Conservation (phyloP, 768 basidiomycete species). For the Tricholoma matsutake region DNA sequence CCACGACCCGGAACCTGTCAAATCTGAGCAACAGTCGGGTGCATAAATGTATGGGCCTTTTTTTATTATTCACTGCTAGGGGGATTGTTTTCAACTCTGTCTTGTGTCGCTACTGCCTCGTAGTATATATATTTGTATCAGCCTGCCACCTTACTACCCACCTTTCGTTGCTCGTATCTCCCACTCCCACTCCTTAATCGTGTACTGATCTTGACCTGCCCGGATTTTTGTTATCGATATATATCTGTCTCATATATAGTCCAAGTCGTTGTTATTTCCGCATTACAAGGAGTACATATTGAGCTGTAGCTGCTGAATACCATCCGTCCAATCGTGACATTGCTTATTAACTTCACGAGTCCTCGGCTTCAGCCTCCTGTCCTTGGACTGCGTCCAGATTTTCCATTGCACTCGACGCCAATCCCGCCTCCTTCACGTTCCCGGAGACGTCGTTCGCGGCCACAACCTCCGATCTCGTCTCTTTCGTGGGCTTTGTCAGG, state of each 20-base stretch:
- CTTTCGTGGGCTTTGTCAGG: constrained; percentile 44
- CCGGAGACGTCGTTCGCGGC: constrained; percentile 16
- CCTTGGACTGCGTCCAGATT: constrained; percentile 38
- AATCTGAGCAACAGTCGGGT: constrained; percentile 52
- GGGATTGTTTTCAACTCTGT: constrained; percentile 13
- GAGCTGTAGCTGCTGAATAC: not conserved
- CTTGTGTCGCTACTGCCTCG: constrained; percentile 12
- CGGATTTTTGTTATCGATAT: constrained; percentile 37
- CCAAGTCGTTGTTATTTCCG: constrained; percentile 15
- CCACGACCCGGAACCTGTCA: constrained; percentile 60
- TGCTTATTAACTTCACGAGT: constrained; percentile 9
- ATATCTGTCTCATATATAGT: constrained; percentile 19
- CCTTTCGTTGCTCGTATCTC: constrained; percentile 11
- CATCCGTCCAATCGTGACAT: constrained; percentile 7
- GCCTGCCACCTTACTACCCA: constrained; percentile 14
- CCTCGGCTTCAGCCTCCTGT: constrained; percentile 26
- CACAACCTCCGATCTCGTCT: constrained; percentile 27
- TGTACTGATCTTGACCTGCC: constrained; percentile 32
- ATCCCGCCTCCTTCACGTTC: constrained; percentile 41
- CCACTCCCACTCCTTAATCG: constrained; percentile 36
- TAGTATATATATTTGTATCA: constrained; percentile 21
- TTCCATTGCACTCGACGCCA: constrained; percentile 35
- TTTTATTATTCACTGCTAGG: constrained; percentile 4
- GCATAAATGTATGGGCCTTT: constrained; percentile 25
- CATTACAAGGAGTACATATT: constrained; percentile 6